Evolutionary conservation across 2,329 filamentous ascomycete species (phyloP).

Genomic region (Byssochlamys sp.): DNA sequence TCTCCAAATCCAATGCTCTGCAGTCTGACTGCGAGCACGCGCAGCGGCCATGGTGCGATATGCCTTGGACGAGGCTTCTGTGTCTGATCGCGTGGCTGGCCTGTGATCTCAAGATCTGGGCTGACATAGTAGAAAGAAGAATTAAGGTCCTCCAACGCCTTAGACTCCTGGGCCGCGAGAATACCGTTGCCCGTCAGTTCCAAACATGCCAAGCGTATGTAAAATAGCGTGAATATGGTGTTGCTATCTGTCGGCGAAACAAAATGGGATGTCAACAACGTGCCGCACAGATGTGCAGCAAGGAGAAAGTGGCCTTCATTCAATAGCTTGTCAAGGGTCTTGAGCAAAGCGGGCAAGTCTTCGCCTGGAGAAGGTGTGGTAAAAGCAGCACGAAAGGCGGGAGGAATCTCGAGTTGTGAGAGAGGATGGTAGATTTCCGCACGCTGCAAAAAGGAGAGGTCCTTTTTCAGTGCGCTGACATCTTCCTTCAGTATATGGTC

Average conservation of each 20-base stretch:
- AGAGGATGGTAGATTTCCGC: conserved; percentile 77
- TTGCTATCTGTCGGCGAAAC: conserved; percentile 44
- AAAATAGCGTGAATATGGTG: conserved; percentile 66
- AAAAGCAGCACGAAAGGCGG: conserved; percentile 59
- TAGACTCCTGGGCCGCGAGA: conserved; percentile 58
- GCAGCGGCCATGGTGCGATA: conserved; percentile 77
- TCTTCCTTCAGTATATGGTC: conserved; percentile 19
- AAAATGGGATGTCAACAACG: conserved; percentile 33
- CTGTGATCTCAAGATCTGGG: conserved; percentile 13
- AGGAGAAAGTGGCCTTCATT: conserved; percentile 67
- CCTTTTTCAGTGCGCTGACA: conserved; percentile 45
- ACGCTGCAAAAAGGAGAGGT: conserved; percentile 71
- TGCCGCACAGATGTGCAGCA: conserved; percentile 49
- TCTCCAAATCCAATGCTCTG: conserved; percentile 82
- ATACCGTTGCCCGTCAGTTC: conserved; percentile 64
- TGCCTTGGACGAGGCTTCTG: conserved; percentile 50
- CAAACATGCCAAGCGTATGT: conserved; percentile 71
- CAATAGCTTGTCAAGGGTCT: conserved; percentile 55
- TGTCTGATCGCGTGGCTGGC: conserved; percentile 52
- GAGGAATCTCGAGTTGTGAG: conserved; percentile 50
- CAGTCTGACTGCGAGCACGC: conserved; percentile 71
- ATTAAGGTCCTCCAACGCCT: conserved; percentile 52
- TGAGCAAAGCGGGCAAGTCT: conserved; percentile 33
- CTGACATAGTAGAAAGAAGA: conserved; percentile 45
- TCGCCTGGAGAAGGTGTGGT: conserved; percentile 55